Evolutionary conservation across 2,329 filamentous ascomycete genomes (phyloP), one percentile per base, ranked within the genome.

Genomic region (Achaetomium macrosporum): DNA sequence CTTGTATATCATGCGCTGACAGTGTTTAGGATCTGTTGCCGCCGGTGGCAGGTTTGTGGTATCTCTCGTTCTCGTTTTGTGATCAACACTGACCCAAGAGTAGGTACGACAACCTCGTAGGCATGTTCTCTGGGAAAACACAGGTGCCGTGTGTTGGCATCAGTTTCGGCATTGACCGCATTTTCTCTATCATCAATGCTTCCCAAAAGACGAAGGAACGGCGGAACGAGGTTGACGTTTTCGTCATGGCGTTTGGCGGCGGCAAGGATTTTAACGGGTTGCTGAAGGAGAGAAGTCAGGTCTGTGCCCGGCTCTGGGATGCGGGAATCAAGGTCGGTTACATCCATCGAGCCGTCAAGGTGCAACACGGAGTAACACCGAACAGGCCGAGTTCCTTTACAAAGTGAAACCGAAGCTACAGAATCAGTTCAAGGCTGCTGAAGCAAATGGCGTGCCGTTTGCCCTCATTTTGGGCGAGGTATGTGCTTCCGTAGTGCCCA

Each of bases 81-180:
- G 16, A 33, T 47, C 29, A 13, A 8, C 3, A 47, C 45, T 55
- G 31, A 55, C 42, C 1, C 10, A 3, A 11, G 13, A 11, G 39
- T 33, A 57, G 56, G 44, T 96, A 96, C 69, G 92, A 96, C 70
- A 86, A 93, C 66, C 79, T 96, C 4, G 92, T 96, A 5, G 88
- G 88, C 72, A 96, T 96, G 89, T 96, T 96, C 75, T 85, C 83
- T 51, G 85, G 85, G 63, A 92, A 91, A 73, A 81, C 76, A 19
- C 84, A 91, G 66, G 61, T 96, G 51, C 92, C 89, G n/a, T 92
- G 88, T 62, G 87, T 93, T 6, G 88, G 88, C 57, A 88, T 95
- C 61, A 96, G 91, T 1, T 96, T 97, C 66, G 92, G 92, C 51
- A 89, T 96, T 45, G 92, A 97, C 70, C 85, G 92, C 62, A 96